phyloP scores from a whole-genome alignment of 2,329 filamentous ascomycete species.

The Fusarium anguioides region DNA sequence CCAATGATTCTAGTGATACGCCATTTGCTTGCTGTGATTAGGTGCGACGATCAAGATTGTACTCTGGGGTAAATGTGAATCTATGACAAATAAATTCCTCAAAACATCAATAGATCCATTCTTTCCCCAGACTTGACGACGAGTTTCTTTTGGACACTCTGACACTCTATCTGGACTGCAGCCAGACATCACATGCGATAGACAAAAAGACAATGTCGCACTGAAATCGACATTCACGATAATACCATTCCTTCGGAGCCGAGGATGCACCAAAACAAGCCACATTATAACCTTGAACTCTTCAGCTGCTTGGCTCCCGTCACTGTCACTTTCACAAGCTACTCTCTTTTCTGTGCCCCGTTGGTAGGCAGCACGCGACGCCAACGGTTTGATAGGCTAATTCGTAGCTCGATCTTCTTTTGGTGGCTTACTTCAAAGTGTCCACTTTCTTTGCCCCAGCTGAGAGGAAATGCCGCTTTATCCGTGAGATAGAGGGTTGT shows the following conservation, averaged over 20 bases:
- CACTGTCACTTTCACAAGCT: background rate
- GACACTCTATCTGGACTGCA: conserved; percentile 9
- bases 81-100: conserved; percentile 35
- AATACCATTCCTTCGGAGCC: conserved; percentile 3
- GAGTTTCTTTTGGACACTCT: background rate
- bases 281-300: background rate
- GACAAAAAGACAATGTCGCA: background rate
- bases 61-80: conserved; percentile 28
- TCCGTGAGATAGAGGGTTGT: conserved; percentile 22
- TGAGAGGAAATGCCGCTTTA: conserved; percentile 36
- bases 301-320: background rate
- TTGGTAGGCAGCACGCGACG: background rate
- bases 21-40: conserved; percentile 4
- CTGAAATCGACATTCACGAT: background rate
- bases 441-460: conserved; percentile 25
- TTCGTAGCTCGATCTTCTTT: background rate
- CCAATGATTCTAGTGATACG: conserved; percentile 2
- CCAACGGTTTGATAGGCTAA: conserved; percentile 21
- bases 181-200: background rate
- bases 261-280: background rate
- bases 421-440: conserved; percentile 3
- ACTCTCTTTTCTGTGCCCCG: background rate
- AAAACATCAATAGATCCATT: conserved; percentile 12
- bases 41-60: conserved; percentile 8
- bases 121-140: conserved; percentile 25